A percentile compares a stretch with the other conserved stretches of the same genome.
These are phyloP conservation scores for Albatrellus sp. DNA, from an alignment of 1,284 basidiomycete genomes.

Conservation along the genomic window DNA sequence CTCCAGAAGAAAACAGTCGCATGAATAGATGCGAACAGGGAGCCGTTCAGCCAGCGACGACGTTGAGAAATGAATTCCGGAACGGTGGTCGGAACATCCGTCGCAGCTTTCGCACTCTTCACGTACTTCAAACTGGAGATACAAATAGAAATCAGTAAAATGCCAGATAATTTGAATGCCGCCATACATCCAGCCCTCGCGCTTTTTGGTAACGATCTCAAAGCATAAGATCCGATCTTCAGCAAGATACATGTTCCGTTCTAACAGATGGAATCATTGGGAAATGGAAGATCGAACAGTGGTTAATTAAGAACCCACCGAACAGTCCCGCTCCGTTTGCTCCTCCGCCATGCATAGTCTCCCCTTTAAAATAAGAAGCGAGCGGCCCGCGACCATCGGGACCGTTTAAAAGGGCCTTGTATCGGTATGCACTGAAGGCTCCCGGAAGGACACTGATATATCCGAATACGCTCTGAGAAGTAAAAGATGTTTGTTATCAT, in stretches of 20 bases:
- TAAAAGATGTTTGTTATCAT: slow-evolving; percentile 4
- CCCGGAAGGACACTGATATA: slow-evolving; percentile 86
- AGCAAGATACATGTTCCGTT: slow-evolving; percentile 86
- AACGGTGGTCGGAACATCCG: slow-evolving; percentile 76
- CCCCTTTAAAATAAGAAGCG: slow-evolving; percentile 86
- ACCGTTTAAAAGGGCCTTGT: slow-evolving; percentile 73
- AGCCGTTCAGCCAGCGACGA: slow-evolving; percentile 85
- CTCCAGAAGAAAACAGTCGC: slow-evolving; percentile 76
- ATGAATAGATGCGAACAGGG: slow-evolving; percentile 77
- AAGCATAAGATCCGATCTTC: slow-evolving; percentile 96
- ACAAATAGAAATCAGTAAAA: slow-evolving; percentile 4
- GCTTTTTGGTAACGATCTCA: slow-evolving; percentile 92
- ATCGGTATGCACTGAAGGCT: slow-evolving; percentile 88
- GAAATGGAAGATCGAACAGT: slow-evolving; percentile 1
- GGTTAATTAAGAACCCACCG: slow-evolving; percentile 21
- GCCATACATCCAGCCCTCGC: slow-evolving; percentile 68
- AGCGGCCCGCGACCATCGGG: slow-evolving; percentile 78
- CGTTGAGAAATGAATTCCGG: slow-evolving; percentile 88
- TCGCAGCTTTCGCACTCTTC: slow-evolving; percentile 82
- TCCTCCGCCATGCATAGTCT: slow-evolving; percentile 69
- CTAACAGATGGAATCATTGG: slow-evolving; percentile 18
- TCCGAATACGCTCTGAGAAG: slow-evolving; percentile 67
- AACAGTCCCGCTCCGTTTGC: slow-evolving; percentile 56
- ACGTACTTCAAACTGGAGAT: slow-evolving; percentile 68
- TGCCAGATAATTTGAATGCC: slow-evolving; percentile 1